These are phyloP conservation scores for Glebionis coronaria DNA, from an alignment of 129 eudicot genomes.

Conservation along the genomic window DNA sequence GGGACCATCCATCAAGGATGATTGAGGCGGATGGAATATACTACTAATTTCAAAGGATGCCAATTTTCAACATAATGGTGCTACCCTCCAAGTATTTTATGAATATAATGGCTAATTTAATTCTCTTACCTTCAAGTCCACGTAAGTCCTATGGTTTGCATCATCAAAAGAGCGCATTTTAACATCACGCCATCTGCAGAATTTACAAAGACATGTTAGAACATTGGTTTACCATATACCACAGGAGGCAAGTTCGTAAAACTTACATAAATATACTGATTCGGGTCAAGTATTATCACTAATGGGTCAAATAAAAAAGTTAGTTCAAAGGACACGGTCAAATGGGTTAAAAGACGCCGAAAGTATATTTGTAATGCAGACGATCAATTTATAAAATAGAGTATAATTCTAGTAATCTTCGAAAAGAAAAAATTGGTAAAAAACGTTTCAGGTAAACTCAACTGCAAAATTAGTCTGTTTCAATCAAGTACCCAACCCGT, in stretches of 20 bases:
- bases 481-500: no score
- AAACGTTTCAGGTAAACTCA: no score
- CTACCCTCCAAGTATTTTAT: background rate
- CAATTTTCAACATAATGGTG: constrained; percentile 5
- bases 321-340: constrained; percentile 52
- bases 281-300: no score
- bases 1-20: background rate
- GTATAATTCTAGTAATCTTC: no score
- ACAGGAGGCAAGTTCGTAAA: no score
- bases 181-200: constrained; percentile 96
- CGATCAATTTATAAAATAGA: no score
- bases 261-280: no score
- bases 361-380: no score
- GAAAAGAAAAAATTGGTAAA: no score
- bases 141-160: constrained; percentile 90
- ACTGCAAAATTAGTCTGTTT: no score
- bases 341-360: constrained; percentile 84
- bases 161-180: constrained; percentile 86
- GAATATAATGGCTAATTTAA: constrained; percentile 7
- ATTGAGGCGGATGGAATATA: background rate
- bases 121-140: constrained; percentile 84
- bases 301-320: no score
- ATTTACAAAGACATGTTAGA: constrained; percentile 10
- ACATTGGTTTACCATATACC: background rate
- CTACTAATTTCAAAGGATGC: background rate